Conservation (phyloP, 169 alveolate genomes). For the Eimeria necatrix region DNA sequence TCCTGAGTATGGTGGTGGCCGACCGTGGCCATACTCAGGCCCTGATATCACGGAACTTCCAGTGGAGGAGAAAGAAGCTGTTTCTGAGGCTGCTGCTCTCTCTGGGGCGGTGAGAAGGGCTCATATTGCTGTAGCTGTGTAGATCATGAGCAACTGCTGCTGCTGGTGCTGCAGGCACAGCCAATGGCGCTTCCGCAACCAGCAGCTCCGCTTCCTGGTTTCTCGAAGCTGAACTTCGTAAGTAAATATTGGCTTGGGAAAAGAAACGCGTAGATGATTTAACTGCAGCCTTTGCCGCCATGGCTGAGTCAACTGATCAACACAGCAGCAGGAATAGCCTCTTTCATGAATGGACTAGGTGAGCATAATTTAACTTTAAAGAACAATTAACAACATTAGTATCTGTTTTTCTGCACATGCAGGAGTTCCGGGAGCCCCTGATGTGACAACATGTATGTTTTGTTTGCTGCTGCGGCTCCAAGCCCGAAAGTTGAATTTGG, state of each 20-base stretch:
- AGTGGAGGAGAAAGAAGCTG: background rate
- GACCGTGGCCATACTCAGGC: constrained; percentile 17
- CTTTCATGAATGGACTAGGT: constrained; percentile 46
- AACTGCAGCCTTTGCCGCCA: constrained; percentile 55
- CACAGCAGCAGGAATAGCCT: constrained; percentile 47
- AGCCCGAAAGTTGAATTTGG: background rate
- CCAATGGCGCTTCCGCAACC: background rate
- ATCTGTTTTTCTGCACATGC: background rate
- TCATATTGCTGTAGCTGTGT: background rate
- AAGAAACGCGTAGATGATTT: background rate
- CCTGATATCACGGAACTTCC: constrained; percentile 17
- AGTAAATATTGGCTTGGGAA: background rate
- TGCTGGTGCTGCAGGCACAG: background rate
- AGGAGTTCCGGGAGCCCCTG: constrained; percentile 35
- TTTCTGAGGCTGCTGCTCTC: background rate
- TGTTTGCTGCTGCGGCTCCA: background rate
- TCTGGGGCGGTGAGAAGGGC: background rate
- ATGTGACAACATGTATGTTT: constrained; percentile 5
- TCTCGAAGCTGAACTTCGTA: background rate
- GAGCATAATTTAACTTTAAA: background rate
- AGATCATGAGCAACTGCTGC: background rate
- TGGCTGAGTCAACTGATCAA: constrained; percentile 62
- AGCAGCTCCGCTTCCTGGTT: background rate
- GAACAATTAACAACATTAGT: background rate
- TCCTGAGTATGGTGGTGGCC: background rate